Conservation (phyloP, 1,139 yeast species). For the Lodderomyces orthopsilosis region DNA sequence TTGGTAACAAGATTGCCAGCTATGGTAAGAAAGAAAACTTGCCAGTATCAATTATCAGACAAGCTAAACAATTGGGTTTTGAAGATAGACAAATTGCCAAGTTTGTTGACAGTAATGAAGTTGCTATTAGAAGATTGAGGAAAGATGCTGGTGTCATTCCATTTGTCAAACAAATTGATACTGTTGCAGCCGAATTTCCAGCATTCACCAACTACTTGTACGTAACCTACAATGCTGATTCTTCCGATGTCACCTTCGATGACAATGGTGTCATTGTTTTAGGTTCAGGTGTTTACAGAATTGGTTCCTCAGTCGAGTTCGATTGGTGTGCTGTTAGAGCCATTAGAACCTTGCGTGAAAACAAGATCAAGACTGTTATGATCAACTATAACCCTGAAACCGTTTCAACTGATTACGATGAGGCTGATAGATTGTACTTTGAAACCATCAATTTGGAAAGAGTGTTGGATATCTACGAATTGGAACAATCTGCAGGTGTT, state of each 20-base stretch:
- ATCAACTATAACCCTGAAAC: conserved; percentile 98
- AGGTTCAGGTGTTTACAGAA: conserved; percentile 93
- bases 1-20: conserved; percentile 60
- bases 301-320: conserved; percentile 91
- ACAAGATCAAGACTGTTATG: conserved; percentile 91
- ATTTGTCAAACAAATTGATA: conserved; percentile 95
- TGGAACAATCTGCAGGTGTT: conserved; percentile 90
- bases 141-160: conserved; percentile 87
- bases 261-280: conserved; percentile 88
- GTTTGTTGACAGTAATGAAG: conserved; percentile 86
- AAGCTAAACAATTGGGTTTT: conserved; percentile 96
- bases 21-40: conserved; percentile 60
- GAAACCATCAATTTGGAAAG: conserved; percentile 95
- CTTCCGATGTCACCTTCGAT: conserved; percentile 79
- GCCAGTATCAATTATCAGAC: conserved; percentile 43
- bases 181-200: conserved; percentile 99
- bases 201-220: conserved; percentile 94
- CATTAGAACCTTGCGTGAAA: conserved; percentile 87
- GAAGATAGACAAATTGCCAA: conserved; percentile 96
- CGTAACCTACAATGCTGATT: conserved; percentile 91
- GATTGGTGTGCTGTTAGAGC: conserved; percentile 98
- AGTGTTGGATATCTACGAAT: conserved; percentile 91
- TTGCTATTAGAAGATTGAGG: conserved; percentile 88
- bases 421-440: conserved; percentile 94
- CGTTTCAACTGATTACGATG: conserved; percentile 96